Conservation (phyloP, 441 rosid species). For the Gossypium trilobum region DNA sequence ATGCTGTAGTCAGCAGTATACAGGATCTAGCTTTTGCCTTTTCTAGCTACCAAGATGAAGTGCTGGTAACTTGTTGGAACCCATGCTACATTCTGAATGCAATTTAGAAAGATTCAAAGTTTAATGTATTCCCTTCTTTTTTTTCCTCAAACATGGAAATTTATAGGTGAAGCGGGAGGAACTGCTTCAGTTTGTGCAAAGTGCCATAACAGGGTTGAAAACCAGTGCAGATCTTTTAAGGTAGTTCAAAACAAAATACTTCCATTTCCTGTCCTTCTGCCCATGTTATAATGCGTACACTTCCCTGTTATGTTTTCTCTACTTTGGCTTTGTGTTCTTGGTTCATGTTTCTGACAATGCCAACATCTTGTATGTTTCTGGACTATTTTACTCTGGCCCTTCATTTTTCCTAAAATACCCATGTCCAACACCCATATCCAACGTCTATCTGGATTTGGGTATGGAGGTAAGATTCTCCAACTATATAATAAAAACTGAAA, state of each 20-base stretch:
- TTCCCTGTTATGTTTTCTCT: not conserved
- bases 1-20: slow-evolving; percentile 87
- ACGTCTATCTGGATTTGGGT: not conserved
- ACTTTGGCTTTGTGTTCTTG: not conserved
- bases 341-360: not conserved
- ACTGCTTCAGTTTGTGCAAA: slow-evolving; percentile 88
- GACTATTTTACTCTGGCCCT: not conserved
- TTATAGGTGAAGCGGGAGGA: slow-evolving; percentile 94
- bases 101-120: slow-evolving; percentile 15
- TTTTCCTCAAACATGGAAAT: slow-evolving; percentile 15
- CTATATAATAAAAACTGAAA: not conserved
- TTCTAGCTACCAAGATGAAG: slow-evolving; percentile 84
- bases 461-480: not conserved
- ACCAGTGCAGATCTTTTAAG: slow-evolving; percentile 67
- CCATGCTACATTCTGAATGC: not conserved
- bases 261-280: not conserved
- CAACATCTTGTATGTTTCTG: not conserved
- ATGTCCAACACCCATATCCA: not conserved
- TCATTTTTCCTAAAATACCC: not conserved
- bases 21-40: slow-evolving; percentile 84
- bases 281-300: not conserved
- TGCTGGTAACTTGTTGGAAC: slow-evolving; percentile 47
- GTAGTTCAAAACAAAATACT: slow-evolving; percentile 26
- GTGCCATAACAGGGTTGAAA: slow-evolving; percentile 88
- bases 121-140: not conserved